A percentile compares a stretch with the other conserved stretches of the same genome.
Conservation (phyloP, 2,329 filamentous ascomycete genomes). For the Penicillium sp. region DNA sequence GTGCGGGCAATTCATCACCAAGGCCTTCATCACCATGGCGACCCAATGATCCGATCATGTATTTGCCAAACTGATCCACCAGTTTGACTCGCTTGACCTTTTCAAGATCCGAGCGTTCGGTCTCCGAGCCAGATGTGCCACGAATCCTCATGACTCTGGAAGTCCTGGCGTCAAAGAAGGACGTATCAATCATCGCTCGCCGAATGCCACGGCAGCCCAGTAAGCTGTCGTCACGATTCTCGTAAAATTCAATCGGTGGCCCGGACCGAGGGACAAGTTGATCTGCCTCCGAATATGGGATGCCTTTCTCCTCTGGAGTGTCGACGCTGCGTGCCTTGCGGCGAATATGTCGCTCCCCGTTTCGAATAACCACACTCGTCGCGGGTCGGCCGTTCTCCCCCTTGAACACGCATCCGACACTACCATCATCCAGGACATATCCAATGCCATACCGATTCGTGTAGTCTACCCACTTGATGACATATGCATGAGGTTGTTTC, state of each 20-base stretch:
- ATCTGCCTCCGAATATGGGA: constrained; percentile 36
- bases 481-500: constrained; percentile 38
- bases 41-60: constrained; percentile 46
- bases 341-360: constrained; percentile 43
- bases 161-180: constrained; percentile 35
- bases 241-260: constrained; percentile 44
- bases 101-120: constrained; percentile 38
- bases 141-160: constrained; percentile 31
- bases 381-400: constrained; percentile 40
- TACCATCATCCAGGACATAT: constrained; percentile 47
- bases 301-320: constrained; percentile 20
- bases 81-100: constrained; percentile 45
- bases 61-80: constrained; percentile 47
- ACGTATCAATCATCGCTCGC: constrained; percentile 36
- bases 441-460: constrained; percentile 48
- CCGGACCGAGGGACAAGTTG: constrained; percentile 42
- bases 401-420: constrained; percentile 47
- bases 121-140: constrained; percentile 26
- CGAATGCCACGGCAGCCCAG: constrained; percentile 35
- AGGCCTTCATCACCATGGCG: constrained; percentile 35
- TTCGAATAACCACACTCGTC: constrained; percentile 42
- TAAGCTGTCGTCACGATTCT: constrained; percentile 35
- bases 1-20: constrained; percentile 20
- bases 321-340: constrained; percentile 39
- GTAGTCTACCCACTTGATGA: constrained; percentile 51